phyloP scores from a whole-genome alignment of 306 rosid species.

The Trifolium repens region DNA sequence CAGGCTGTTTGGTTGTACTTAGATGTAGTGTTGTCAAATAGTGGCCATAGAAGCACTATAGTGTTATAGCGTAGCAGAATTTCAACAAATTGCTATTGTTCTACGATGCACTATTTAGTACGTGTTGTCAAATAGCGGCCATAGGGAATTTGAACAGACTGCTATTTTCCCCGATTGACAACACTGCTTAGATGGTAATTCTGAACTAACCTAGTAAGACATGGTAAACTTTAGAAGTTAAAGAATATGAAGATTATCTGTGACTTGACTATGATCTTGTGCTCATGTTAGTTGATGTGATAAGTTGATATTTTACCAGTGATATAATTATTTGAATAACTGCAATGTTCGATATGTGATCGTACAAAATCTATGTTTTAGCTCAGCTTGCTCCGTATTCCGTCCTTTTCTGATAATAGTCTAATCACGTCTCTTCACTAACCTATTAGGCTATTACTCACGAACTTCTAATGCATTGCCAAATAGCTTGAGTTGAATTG shows the following conservation, averaged over 20 bases:
- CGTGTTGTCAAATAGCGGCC: too few relatives aligned
- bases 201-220: background rate
- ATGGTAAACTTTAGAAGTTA: background rate
- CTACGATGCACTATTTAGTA: too few relatives aligned
- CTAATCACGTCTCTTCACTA: background rate
- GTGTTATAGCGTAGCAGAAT: too few relatives aligned
- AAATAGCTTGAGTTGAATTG: constrained; percentile 12
- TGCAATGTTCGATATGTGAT: constrained; percentile 15
- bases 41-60: too few relatives aligned
- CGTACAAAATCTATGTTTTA: constrained; percentile 13
- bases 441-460: background rate
- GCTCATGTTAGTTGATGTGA: constrained; percentile 16
- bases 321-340: constrained; percentile 20
- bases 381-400: constrained; percentile 2
- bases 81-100: too few relatives aligned
- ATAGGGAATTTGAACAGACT: too few relatives aligned
- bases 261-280: constrained; percentile 21
- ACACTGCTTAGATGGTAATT: background rate
- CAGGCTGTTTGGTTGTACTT: constrained; percentile 9
- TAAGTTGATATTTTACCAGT: background rate
- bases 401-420: constrained; percentile 1
- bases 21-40: too few relatives aligned
- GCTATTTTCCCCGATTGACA: too few relatives aligned
- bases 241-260: constrained; percentile 8
- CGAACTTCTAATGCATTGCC: background rate